Evolutionary conservation across 2,329 filamentous ascomycete genomes (phyloP).

Genomic region (Scytalidium lignicola): DNA sequence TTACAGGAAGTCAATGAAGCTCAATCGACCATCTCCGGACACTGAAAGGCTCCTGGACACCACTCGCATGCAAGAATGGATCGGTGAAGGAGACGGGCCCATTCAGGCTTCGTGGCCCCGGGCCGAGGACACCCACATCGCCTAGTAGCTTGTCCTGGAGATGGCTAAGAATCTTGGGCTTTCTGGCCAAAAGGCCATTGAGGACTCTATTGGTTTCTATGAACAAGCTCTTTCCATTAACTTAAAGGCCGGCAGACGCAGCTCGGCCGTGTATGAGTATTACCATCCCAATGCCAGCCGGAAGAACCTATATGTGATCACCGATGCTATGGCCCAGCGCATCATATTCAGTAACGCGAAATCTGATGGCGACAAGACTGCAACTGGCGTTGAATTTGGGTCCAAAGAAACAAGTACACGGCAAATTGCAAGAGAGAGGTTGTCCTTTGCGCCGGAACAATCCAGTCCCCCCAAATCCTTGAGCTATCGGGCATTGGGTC

Average conservation of each 20-base stretch:
- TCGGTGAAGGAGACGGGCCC: too few relatives aligned
- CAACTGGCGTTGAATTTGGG: conserved; percentile 10
- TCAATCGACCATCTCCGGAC: too few relatives aligned
- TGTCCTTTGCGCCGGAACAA: conserved; percentile 23
- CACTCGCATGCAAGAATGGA: too few relatives aligned
- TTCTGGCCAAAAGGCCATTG: too few relatives aligned
- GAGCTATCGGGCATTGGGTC: conserved; percentile 29
- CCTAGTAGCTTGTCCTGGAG: too few relatives aligned
- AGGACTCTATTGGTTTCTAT: too few relatives aligned
- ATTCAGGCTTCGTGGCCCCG: too few relatives aligned
- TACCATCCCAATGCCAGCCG: conserved; percentile 10
- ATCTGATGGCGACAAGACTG: conserved; percentile 1
- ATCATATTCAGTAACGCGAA: conserved; percentile 33
- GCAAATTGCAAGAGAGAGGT: conserved; percentile 22
- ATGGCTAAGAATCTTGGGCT: too few relatives aligned
- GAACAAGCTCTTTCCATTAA: too few relatives aligned
- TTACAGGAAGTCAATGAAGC: conserved; percentile 29
- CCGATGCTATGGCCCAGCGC: conserved; percentile 77
- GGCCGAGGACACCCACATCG: too few relatives aligned
- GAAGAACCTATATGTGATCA: conserved; percentile 71
- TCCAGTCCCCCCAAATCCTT: conserved; percentile 26
- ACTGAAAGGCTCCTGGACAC: too few relatives aligned
- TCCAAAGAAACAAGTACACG: conserved; percentile 11
- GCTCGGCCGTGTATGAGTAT: conserved; percentile 13
- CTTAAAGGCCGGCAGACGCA: conserved; percentile 1